Evolutionary conservation across 2,329 filamentous ascomycete genomes (phyloP), one percentile per base, ranked within the genome.

Genomic region (Aspergillus niger): DNA sequence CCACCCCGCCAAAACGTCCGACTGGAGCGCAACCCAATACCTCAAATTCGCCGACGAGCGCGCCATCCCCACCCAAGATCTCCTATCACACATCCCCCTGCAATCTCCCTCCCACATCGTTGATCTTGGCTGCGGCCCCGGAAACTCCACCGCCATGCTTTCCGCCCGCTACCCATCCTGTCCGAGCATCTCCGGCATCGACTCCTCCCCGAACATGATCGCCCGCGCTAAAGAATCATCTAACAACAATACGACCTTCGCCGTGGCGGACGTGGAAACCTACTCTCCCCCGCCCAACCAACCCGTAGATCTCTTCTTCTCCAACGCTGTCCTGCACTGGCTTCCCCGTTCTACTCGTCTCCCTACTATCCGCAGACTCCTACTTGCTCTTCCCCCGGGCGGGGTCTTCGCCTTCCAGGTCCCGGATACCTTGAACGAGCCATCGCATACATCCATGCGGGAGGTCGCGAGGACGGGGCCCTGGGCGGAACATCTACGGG

Each of bases 281-380:
- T 86, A 80, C 64, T 58, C 61, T 0, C 75, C 78, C 0, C 57
- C 69, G 0, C 69, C 73, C 63, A 58, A 60, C 0, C 75, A 78
- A 0, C 57, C 64, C 0, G 67, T 71, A 2, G 80, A 84, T 47
- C 67, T 88, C 0, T 70, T 85, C 51, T 85, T 85, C 66, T 81
- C 80, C 50, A 88, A 87, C 59, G 85, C 85, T 0, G 83, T 84
- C 2, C 81, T 87, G 59, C 85, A 88, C 59, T 88, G 85, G 85
- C 72, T 88, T 3, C 74, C 78, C 0, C 62, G 61, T 1, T 65
- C 69, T 0, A 67, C 77, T 0, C 82, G 84, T 0, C 74, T 87
- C 6, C 70, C 73, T 0, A 75, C 80, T 1, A 72, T 87, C 4
- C 72, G 69, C 8, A 71, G 76, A 0, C 70, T 86, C 2, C 70